These are phyloP conservation scores for Tetrahymena thermophila DNA, from an alignment of 73 alveolate genomes.

Conservation along the genomic window DNA sequence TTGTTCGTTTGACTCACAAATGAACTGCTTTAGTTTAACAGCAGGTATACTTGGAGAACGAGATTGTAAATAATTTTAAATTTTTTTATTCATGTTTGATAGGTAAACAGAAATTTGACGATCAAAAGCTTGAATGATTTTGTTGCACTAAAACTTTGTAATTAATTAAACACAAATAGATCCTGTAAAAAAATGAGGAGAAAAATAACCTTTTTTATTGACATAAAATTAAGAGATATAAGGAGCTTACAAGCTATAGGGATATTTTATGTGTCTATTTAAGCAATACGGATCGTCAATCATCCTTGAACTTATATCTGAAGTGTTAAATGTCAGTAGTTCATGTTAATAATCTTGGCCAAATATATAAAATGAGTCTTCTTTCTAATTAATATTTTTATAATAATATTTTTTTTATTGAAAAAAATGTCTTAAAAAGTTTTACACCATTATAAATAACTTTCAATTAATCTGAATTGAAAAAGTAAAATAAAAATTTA, in stretches of 20 bases:
- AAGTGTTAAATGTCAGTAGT: background rate
- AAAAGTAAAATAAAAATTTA: background rate
- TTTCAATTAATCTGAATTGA: background rate
- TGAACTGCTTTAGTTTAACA: background rate
- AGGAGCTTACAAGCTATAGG: background rate
- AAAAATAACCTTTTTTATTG: background rate
- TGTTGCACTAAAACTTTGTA: background rate
- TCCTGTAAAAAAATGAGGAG: background rate
- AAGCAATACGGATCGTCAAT: background rate
- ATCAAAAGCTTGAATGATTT: background rate
- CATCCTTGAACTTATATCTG: background rate
- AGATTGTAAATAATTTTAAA: background rate
- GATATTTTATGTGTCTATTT: background rate
- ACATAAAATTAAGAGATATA: background rate
- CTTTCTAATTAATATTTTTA: background rate
- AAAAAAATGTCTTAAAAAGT: background rate
- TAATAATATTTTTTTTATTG: background rate
- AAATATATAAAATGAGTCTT: background rate
- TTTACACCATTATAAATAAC: background rate
- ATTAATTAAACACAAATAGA: background rate
- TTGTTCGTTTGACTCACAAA: background rate
- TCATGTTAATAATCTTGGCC: background rate
- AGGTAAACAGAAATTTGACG: background rate
- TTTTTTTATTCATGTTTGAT: background rate
- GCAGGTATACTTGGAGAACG: background rate